Percentiles rank a stretch among this genome's conserved stretches.
Conservation (phyloP, 1,139 yeast genomes). For the Wickerhamomyces sp. region DNA sequence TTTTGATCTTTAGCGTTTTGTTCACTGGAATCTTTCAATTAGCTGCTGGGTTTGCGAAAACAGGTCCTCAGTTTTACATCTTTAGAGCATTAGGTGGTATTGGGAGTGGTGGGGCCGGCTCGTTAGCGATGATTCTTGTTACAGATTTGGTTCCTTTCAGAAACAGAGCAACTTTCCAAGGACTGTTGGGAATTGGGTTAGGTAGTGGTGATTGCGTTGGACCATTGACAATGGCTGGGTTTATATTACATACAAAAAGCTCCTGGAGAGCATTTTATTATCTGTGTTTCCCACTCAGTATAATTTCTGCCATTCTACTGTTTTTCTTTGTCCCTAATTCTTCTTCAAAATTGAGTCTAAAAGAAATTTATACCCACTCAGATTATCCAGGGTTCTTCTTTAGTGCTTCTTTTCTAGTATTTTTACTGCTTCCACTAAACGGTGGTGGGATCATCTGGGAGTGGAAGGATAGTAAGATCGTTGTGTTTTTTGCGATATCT, state of each 20-base stretch:
- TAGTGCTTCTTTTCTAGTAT: slow-evolving; percentile 37
- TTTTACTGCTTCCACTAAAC: slow-evolving; percentile 42
- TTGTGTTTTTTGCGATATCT: slow-evolving; percentile 41
- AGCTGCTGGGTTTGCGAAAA: slow-evolving; percentile 28
- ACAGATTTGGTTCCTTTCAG: slow-evolving; percentile 5
- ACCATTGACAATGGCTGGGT: slow-evolving; percentile 7
- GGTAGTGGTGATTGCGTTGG: slow-evolving; percentile 11
- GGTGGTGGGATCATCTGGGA: slow-evolving; percentile 46
- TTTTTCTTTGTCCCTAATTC: slow-evolving; percentile 4
- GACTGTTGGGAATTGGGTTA: slow-evolving; percentile 8
- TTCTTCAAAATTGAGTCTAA: slow-evolving; percentile 2
- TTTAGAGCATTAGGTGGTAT: slow-evolving; percentile 4
- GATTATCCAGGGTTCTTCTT: slow-evolving; percentile 44
- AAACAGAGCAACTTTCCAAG: slow-evolving; percentile 9
- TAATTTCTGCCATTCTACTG: slow-evolving; percentile 19
- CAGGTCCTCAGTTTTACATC: slow-evolving; percentile 12
- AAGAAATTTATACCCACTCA: slow-evolving; percentile 37
- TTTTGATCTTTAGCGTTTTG: slow-evolving; percentile 2
- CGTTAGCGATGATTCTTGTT: slow-evolving; percentile 9
- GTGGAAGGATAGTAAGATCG: slow-evolving; percentile 46
- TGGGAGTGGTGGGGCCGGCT: slow-evolving; percentile 10
- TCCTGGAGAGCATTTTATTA: slow-evolving; percentile 48
- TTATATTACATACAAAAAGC: slow-evolving; percentile 20
- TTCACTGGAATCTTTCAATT: slow-evolving; percentile 16
- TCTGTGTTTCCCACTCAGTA: slow-evolving; percentile 38